Evolutionary conservation across 805 yeast genomes (phyloP), one percentile per base, ranked within the genome.

Genomic region (Candida gorgasii): DNA sequence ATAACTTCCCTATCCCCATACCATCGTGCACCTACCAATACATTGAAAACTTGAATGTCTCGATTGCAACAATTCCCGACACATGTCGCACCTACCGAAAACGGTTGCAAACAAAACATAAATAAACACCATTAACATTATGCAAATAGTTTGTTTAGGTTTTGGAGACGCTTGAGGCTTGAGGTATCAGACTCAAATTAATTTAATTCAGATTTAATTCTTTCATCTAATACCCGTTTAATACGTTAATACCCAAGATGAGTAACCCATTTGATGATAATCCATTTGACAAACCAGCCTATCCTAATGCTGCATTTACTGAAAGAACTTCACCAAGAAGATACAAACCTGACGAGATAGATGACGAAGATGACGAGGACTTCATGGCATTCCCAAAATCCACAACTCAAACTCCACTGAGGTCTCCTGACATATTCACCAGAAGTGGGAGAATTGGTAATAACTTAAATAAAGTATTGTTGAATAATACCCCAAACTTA

Each of bases 401-500:
- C n/a, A 27, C 34, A 3, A 16, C 16, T 14, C 38, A 43, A 33
- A 24, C 37, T 7, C 37, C 37, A 5, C 28, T 34, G 28, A 61
- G 73, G 47, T 69, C 75, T n/a, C 76, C 76, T 0, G 68, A 68
- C 40, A 69, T 71, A 18, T 71, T 71, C 40, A 52, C 73, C 1
- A 58, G 72, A 50, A 69, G 74, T 47, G 54, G 65, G 5, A 40
- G 53, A 42, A 29, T 44, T 18, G 47, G 39, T 34, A 22, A 50
- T 11, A 46, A 48, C 20, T 31, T 55, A 20, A 50, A 50, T 13
- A 48, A 51, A 22, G 47, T 50, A 12, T 44, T 55, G 5, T 49
- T 62, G 39, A 52, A 47, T 17, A 52, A 52, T 33, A 54, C 68
- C 3, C 72, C 72, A 2, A 60, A 62, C 34, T 45, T 49, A 14